Conservation (phyloP, 768 basidiomycete genomes). For the Hericium alpestre region DNA sequence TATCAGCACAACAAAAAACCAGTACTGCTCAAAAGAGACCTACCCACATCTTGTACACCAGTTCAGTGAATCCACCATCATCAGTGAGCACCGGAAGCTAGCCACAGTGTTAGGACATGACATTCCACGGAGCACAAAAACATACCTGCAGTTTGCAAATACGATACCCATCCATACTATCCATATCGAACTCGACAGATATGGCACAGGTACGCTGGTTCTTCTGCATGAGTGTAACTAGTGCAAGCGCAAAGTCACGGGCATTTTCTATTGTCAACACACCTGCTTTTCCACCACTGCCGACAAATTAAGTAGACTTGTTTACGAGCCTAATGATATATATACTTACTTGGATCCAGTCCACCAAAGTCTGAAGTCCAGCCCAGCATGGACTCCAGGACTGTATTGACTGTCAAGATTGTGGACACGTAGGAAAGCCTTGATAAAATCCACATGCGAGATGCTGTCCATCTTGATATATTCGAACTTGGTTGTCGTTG, state of each 20-base stretch:
- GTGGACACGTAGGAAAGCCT: background rate
- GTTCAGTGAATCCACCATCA: background rate
- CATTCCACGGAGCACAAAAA: background rate
- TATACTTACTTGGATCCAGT: background rate
- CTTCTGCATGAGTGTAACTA: background rate
- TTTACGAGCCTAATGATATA: background rate
- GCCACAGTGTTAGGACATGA: too few relatives aligned
- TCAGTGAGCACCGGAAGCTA: too few relatives aligned
- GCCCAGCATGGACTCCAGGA: background rate
- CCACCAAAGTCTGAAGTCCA: conserved; percentile 1
- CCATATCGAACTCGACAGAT: background rate
- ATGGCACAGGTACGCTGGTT: background rate
- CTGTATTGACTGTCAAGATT: background rate
- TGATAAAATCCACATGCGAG: background rate
- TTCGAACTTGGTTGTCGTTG: background rate
- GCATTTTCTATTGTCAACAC: background rate
- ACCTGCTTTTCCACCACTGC: background rate
- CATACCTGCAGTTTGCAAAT: background rate
- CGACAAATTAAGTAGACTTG: background rate
- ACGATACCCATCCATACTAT: background rate
- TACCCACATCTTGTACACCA: background rate
- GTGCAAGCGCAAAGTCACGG: background rate
- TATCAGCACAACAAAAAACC: background rate
- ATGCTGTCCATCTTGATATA: background rate
- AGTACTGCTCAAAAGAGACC: background rate